These are phyloP conservation scores for Zygosaccharomyces sapae DNA, from an alignment of 1,139 yeast genomes.

Conservation along the genomic window DNA sequence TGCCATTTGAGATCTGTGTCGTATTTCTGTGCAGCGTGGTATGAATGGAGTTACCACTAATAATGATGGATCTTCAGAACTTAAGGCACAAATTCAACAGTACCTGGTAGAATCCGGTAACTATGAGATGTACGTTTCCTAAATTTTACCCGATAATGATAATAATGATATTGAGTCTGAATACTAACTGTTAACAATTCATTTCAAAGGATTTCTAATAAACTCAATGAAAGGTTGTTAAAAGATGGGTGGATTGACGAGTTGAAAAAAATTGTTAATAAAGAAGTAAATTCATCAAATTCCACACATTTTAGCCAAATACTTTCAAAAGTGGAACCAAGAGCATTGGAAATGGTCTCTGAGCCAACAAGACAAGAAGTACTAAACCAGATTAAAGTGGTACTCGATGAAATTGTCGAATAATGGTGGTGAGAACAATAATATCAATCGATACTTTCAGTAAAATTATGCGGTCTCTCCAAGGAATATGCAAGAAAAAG, in stretches of 20 bases:
- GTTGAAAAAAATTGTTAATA: conserved; percentile 55
- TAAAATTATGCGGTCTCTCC: not conserved
- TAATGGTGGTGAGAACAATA: conserved; percentile 21
- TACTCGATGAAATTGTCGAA: conserved; percentile 48
- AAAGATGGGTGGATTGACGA: conserved; percentile 87
- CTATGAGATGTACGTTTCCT: conserved; percentile 51
- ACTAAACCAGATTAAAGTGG: conserved; percentile 53
- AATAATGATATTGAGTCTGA: conserved; percentile 19
- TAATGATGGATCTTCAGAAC: conserved; percentile 30
- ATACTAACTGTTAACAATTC: conserved; percentile 1
- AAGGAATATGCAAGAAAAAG: not conserved
- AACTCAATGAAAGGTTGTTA: conserved; percentile 58
- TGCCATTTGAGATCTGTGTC: not conserved
- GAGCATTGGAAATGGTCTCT: conserved; percentile 66
- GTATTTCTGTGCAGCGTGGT: conserved; percentile 25
- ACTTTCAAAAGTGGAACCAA: conserved; percentile 53
- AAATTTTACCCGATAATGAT: not conserved
- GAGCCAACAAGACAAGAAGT: conserved; percentile 57
- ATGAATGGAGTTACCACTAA: conserved; percentile 9
- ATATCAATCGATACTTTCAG: not conserved
- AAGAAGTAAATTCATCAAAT: conserved; percentile 39
- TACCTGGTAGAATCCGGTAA: conserved; percentile 74
- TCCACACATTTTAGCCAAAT: conserved; percentile 51
- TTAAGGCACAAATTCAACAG: conserved; percentile 62
- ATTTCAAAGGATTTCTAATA: conserved; percentile 45